Conservation (phyloP, 2,329 filamentous ascomycete genomes). For the Alternaria triticimaculans region DNA sequence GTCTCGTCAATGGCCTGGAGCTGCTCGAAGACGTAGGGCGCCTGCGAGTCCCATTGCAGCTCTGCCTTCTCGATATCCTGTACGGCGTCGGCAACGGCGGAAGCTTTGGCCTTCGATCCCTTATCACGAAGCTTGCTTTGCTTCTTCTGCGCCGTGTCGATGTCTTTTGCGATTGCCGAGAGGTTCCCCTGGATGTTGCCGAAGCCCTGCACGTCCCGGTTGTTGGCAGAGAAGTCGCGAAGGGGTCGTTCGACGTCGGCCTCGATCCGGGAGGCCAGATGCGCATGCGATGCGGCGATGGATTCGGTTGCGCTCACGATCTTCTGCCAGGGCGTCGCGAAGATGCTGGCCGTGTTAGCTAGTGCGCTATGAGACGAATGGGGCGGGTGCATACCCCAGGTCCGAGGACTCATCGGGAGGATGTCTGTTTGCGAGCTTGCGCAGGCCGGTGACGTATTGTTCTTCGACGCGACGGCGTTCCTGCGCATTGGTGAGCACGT, state of each 20-base stretch:
- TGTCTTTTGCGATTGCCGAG: slow-evolving; percentile 77
- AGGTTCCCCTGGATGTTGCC: slow-evolving; percentile 83
- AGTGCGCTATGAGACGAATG: slow-evolving; percentile 4
- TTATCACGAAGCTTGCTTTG: slow-evolving; percentile 84
- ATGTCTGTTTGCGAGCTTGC: slow-evolving; percentile 77
- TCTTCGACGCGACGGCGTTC: slow-evolving; percentile 94
- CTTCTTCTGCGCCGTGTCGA: slow-evolving; percentile 84
- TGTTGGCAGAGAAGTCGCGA: slow-evolving; percentile 74
- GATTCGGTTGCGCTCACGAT: slow-evolving; percentile 80
- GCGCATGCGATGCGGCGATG: slow-evolving; percentile 82
- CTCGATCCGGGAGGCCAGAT: slow-evolving; percentile 81
- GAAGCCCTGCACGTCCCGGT: slow-evolving; percentile 80
- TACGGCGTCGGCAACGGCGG: slow-evolving; percentile 77
- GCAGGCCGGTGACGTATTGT: slow-evolving; percentile 80
- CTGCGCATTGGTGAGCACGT: slow-evolving; percentile 57
- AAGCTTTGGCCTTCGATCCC: slow-evolving; percentile 75
- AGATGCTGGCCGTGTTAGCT: slow-evolving; percentile 68
- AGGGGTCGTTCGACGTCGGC: slow-evolving; percentile 86
- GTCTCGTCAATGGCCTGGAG: slow-evolving; percentile 90
- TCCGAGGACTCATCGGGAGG: slow-evolving; percentile 79
- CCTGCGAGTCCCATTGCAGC: slow-evolving; percentile 90
- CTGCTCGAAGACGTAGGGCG: slow-evolving; percentile 92
- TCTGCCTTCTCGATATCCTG: slow-evolving; percentile 77
- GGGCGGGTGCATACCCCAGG: slow-evolving; percentile 72
- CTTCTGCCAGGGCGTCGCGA: slow-evolving; percentile 88